Evolutionary conservation across 2,329 filamentous ascomycete genomes (phyloP), one percentile per base, ranked within the genome.

Genomic region (Aspergillus melleus): DNA sequence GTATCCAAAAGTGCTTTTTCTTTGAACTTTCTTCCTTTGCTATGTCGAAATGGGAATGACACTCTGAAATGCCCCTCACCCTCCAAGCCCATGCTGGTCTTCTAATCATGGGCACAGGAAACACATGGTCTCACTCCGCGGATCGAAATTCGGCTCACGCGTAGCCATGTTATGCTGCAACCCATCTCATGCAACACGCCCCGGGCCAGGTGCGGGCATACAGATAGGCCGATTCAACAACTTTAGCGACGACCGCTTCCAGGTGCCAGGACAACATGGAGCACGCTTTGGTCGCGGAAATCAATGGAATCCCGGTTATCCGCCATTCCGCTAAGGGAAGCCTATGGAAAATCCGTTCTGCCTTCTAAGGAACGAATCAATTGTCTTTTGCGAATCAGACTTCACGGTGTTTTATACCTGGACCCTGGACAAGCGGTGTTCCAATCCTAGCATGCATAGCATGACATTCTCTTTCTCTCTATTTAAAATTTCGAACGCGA

Each of bases 161-260:
- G 95, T 99, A 63, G 95, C 95, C 32, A 98, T 99, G 94, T 89
- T 99, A 57, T 99, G 96, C 81, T 96, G 92, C 79, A 98, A 98
- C 77, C 94, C 93, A 42, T 92, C 91, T 52, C 87, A 92, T 67
- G 86, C 90, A 55, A 97, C 92, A 68, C 91, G 93, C 57, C 93
- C 94, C 62, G 94, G 93, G 47, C 92, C 93, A 65, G 90, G 91
- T 30, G 85, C 88, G 66, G 90, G 91, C 20, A 83, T 88, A 61
- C 82, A 86, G 61, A 83, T 90, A 56, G 86, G 79, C 63, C 81
- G 82, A 52, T 82, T 81, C 67, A 75, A 88, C 74, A 83, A 83
- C 62, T 83, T 85, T 58, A 72, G 69, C 26, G 76, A 78, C 29
- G 76, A 78, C 20, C 70, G 75, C 44, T 72, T 72, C 52, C 63